Percentiles rank a stretch among this genome's conserved stretches.
Conservation (phyloP, 169 alveolate genomes). For the Pseudocohnilembus persalinus region DNA sequence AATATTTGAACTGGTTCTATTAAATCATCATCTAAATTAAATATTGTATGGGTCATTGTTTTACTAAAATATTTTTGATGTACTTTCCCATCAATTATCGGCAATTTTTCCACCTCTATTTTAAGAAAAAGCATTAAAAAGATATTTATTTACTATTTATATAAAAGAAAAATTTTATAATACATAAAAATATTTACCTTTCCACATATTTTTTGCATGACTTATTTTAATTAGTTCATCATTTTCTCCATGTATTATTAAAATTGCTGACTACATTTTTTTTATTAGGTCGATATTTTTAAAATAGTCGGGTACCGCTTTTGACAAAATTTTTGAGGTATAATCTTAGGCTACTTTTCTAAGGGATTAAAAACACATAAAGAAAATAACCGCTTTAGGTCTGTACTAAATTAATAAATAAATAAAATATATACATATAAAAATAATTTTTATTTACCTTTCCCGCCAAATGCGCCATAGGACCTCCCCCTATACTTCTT, state of each 20-base stretch:
- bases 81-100: not conserved
- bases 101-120: not conserved
- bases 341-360: not conserved
- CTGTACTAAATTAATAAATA: not conserved
- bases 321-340: not conserved
- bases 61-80: not conserved
- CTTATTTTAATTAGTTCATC: not conserved
- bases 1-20: not conserved
- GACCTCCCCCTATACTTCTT: conserved; percentile 14
- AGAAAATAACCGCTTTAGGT: not conserved
- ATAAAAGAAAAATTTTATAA: no score
- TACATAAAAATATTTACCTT: not conserved
- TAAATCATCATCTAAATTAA: not conserved
- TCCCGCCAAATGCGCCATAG: not conserved
- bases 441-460: not conserved
- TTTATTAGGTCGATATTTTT: conserved; percentile 1
- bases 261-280: not conserved
- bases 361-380: not conserved
- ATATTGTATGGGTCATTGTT: not conserved
- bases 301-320: not conserved
- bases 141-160: no score
- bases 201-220: not conserved
- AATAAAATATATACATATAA: no score
- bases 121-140: no score
- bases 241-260: conserved; percentile 7